These are phyloP conservation scores for Epichloe sp. DNA, from an alignment of 2,329 filamentous ascomycete genomes.

Conservation along the genomic window DNA sequence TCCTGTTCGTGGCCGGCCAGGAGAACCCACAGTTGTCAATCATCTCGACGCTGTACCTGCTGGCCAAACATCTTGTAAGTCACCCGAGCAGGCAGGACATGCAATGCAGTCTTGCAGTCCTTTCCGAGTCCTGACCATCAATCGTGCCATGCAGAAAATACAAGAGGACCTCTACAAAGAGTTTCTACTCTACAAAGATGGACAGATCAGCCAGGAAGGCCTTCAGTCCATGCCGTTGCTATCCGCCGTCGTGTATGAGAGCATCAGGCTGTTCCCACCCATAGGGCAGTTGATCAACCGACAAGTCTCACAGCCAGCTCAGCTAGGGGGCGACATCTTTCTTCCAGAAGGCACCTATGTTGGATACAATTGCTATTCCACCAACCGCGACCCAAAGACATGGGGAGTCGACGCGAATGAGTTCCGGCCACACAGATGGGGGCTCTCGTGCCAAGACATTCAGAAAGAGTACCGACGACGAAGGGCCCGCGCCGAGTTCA, in stretches of 20 bases:
- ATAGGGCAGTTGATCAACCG: conserved; percentile 36
- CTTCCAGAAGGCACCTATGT: conserved; percentile 25
- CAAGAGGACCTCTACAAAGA: conserved; percentile 20
- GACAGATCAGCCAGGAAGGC: conserved; percentile 6
- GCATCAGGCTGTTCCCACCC: conserved; percentile 34
- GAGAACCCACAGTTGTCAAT: conserved; percentile 27
- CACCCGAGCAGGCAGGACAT: background rate
- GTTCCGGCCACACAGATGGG: conserved; percentile 28
- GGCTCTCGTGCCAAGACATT: conserved; percentile 20
- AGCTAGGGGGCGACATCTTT: conserved; percentile 17
- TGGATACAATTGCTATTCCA: conserved; percentile 27
- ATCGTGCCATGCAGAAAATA: conserved; percentile 8
- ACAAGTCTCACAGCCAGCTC: conserved; percentile 14
- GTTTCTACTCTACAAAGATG: conserved; percentile 9
- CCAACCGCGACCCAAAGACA: conserved; percentile 20
- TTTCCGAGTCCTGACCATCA: background rate
- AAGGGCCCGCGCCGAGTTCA: conserved; percentile 24
- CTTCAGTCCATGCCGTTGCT: conserved; percentile 26
- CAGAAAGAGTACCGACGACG: conserved; percentile 20
- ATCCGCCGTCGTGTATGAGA: conserved; percentile 31
- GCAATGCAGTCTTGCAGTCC: background rate
- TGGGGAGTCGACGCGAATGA: conserved; percentile 21
- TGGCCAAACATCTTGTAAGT: conserved; percentile 19
- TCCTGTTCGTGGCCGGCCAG: conserved; percentile 27
- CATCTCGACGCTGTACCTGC: conserved; percentile 22